Base-by-base conservation (phyloP, 768 basidiomycete species). In the Dendrothele bispora region DNA sequence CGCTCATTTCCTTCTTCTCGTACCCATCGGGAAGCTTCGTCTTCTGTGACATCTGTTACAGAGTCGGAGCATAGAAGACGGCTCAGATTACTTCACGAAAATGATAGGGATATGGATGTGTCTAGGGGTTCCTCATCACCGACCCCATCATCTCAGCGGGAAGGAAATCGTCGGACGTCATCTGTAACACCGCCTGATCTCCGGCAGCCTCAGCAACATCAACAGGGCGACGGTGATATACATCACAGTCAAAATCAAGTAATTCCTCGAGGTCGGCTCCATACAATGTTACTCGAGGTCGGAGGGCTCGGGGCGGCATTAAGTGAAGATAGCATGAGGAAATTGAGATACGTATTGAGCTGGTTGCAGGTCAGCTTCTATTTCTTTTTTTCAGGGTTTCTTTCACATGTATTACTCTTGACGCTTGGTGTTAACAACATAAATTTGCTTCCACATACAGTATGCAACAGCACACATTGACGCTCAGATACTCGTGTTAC, bases 391-490 rank as follows among this genome's bases (percentile, higher is more conserved):
- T 32, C 15, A 10, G 17, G 6, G 5, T 25, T 21, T 32, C 28
- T 22, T n/a, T 24, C 53, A 24, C 43, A 39, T 8, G 22, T 27
- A 26, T 27, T 2, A n/a, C 30, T 35, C 41, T 39, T 43, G n/a
- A 15, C 36, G 2, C 12, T 24, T 34, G 32, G 45, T 45, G 7
- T 59, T 45, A 14, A 41, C 15, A 35, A 18, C 11, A 17, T 32
- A 7, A 12, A 32, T 11, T 29, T 29, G 29, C 25, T 39, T 42
- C 15, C 7, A n/a, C n/a, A n/a, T n/a, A n/a, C 50, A 93, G 91
- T 94, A 89, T 59, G 92, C 93, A 7, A 93, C 91, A 1, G 70
- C 76, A 0, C 91, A 90, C 50, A 93, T 95, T 57, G 91, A 94
- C 57, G 83, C 84, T 2, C 93, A 94, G 57, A 94, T 93, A 35